A percentile compares a stretch with the other conserved stretches of the same genome.
phyloP scores from a whole-genome alignment of 2,329 filamentous ascomycete genomes.

The Didymella keratinophila region DNA sequence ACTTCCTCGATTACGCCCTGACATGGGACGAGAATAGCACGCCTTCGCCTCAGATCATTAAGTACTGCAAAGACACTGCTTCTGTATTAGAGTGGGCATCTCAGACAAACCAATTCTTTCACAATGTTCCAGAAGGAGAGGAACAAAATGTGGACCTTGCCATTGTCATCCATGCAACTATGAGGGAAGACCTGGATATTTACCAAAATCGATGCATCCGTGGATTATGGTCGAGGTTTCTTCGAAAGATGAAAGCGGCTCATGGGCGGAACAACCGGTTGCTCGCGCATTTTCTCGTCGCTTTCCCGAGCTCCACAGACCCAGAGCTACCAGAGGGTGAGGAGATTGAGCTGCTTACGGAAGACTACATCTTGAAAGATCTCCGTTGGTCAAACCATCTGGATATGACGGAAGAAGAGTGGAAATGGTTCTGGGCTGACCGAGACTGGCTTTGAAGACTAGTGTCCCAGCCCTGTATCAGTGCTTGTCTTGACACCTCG shows the following conservation, averaged over 20 bases:
- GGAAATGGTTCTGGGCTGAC: not conserved
- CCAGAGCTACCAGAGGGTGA: no score
- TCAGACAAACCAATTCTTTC: not conserved
- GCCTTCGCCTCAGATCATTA: no score
- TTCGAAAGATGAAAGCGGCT: not conserved
- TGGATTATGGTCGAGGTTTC: not conserved
- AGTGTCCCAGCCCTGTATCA: no score
- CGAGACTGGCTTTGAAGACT: not conserved
- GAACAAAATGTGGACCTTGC: not conserved
- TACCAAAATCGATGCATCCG: not conserved
- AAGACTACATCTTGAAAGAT: no score
- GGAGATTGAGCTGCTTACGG: no score
- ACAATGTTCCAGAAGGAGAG: not conserved
- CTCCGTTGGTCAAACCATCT: not conserved
- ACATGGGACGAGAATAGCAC: no score
- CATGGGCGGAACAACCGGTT: not conserved
- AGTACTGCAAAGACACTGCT: no score
- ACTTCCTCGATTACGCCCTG: no score
- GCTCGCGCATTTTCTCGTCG: no score
- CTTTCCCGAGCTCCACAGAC: no score
- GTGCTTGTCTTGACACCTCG: no score
- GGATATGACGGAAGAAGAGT: not conserved
- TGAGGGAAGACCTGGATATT: not conserved
- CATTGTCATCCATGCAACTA: not conserved
- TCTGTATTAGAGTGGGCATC: not conserved